Base-by-base conservation (phyloP, 805 yeast species). In the Hanseniaspora singularis region DNA sequence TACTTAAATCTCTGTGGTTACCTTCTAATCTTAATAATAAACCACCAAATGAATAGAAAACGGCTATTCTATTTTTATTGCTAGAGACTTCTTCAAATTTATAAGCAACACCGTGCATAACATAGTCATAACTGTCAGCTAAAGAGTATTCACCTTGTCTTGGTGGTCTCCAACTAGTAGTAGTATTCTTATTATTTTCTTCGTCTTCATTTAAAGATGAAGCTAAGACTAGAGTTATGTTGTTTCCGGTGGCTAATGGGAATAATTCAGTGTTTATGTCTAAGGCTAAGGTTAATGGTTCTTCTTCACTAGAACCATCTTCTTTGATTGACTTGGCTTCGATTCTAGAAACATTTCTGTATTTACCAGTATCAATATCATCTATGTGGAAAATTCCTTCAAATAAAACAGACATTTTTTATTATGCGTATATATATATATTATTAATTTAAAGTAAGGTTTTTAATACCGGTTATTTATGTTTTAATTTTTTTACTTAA, bases 101-200 rank as follows among this genome's bases (percentile, higher is more conserved):
- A 71, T 92, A 92, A 38, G 92, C 94, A 6, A 95, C 87, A 46
- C 98, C 98, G 62, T 88, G 79, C 97, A 92, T 89, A 54, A 92
- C 97, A 58, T 92, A 92, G 64, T 89, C 97, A 68, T 87, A 89
- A 60, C 92, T 97, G 62, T 89, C 96, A 54, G 96, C 95, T 57
- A 89, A 71, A 5, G 94, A 75, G 59, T 81, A 75, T 55, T 87
- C 95, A 50, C 80, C 83, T 11, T 82, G 73, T 64, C 74, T 82
- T 38, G 95, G 94, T 16, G 71, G 69, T 58, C 70, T 67, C 71
- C 71, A 67, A 19, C 68, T 64, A 4, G 55, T 53, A 11, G 52
- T 46, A 62, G 71, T 60, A 57, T 68, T 70, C 51, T 67, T 52
- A 60, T 62, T 55, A 30, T 73, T 72, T 4, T 59, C 64, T 9